Evolutionary conservation across 805 yeast species (phyloP).

Genomic region (Cyberlindnera mrakii): DNA sequence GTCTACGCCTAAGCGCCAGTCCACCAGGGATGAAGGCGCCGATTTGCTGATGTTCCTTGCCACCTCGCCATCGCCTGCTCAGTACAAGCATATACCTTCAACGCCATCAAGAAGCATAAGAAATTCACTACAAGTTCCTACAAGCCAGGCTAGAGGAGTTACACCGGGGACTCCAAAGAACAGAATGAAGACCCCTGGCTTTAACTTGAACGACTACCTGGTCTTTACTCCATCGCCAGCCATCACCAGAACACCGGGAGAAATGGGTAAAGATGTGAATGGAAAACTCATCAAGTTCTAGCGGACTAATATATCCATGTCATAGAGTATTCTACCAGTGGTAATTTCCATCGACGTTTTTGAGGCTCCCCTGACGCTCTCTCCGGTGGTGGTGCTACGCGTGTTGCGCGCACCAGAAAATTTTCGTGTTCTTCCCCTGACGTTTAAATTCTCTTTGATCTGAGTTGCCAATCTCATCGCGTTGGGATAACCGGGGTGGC

Average conservation of each 20-base stretch:
- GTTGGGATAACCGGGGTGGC: neutral
- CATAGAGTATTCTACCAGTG: neutral
- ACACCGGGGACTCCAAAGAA: constrained; percentile 26
- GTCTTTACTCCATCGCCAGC: constrained; percentile 70
- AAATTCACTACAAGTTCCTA: constrained; percentile 9
- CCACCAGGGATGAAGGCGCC: constrained; percentile 58
- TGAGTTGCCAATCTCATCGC: neutral
- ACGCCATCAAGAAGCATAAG: constrained; percentile 17
- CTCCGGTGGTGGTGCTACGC: neutral
- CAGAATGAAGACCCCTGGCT: constrained; percentile 50
- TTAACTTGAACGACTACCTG: constrained; percentile 79
- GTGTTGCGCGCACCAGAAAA: constrained; percentile 1
- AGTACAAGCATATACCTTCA: constrained; percentile 20
- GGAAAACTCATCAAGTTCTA: constrained; percentile 23
- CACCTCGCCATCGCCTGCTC: constrained; percentile 66
- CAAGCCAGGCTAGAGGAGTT: constrained; percentile 11
- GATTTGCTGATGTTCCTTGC: constrained; percentile 77
- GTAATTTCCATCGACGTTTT: neutral
- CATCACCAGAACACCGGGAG: constrained; percentile 30
- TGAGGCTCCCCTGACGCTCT: neutral
- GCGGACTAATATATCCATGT: neutral
- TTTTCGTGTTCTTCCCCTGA: constrained; percentile 1
- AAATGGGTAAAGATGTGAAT: constrained; percentile 20
- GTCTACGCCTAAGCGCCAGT: constrained; percentile 21
- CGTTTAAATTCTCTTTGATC: neutral